Percentiles rank a stretch among this genome's conserved stretches.
phyloP scores from a whole-genome alignment of 345 rosid species.

The Schrenkiella parvula region DNA sequence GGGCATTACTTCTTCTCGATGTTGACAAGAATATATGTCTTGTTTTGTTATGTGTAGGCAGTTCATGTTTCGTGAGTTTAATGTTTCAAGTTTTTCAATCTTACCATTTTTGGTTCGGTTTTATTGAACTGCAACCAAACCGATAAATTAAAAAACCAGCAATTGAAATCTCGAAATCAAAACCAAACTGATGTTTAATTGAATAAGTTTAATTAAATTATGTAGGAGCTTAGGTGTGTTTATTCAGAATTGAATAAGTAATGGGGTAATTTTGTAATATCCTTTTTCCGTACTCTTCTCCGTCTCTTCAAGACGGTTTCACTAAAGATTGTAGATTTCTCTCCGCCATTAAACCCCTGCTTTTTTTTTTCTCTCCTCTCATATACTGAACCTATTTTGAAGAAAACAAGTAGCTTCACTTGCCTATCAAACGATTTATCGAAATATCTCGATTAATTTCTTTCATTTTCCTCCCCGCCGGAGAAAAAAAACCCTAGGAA shows the following conservation, averaged over 20 bases:
- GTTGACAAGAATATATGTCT: not conserved
- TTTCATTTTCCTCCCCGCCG: not conserved
- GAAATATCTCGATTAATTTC: not conserved
- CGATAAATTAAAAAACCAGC: no score
- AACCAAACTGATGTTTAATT: not conserved
- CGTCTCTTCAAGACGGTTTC: not conserved
- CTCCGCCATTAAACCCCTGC: slow-evolving; percentile 29
- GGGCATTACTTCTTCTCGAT: not conserved
- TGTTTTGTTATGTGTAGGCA: not conserved
- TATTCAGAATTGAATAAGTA: not conserved
- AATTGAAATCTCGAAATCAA: not conserved
- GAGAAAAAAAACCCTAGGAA: not conserved
- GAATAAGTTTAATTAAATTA: no score
- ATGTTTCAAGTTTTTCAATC: not conserved
- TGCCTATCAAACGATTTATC: not conserved
- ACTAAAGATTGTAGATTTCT: not conserved
- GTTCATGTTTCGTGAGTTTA: not conserved
- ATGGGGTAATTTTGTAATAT: slow-evolving; percentile 13
- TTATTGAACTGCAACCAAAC: not conserved
- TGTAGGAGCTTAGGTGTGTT: not conserved
- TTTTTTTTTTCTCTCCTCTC: not conserved
- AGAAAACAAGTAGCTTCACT: not conserved
- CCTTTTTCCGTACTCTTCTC: not conserved
- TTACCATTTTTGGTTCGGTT: not conserved
- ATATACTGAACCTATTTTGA: not conserved